Evolutionary conservation across 1,284 basidiomycete genomes (phyloP).

Genomic region (Coniferiporia sulphurascens): DNA sequence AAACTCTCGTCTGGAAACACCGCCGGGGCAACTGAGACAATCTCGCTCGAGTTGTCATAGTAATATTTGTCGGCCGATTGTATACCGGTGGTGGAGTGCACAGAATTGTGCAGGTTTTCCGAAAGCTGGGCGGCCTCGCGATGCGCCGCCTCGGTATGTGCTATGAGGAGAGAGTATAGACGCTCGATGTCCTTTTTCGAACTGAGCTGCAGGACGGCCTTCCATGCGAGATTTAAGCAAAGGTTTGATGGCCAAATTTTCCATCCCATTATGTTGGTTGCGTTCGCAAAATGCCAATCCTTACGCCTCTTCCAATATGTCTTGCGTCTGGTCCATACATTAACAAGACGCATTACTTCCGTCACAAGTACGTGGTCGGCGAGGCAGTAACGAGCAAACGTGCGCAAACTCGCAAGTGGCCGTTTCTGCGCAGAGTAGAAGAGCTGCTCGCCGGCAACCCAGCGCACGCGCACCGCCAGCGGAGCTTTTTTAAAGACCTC

Average conservation of each 20-base stretch:
- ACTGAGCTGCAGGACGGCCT: constrained; percentile 13
- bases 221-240: constrained; percentile 9
- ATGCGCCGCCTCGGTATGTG: not conserved
- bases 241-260: constrained; percentile 15
- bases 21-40: not conserved
- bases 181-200: constrained; percentile 6
- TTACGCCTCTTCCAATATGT: not conserved
- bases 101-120: not conserved
- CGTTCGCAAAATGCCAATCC: constrained; percentile 1
- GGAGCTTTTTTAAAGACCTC: constrained; percentile 1
- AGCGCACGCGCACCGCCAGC: not conserved
- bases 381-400: constrained; percentile 10
- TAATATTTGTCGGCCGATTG: not conserved
- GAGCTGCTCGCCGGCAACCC: constrained; percentile 15
- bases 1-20: constrained; percentile 4
- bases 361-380: constrained; percentile 7
- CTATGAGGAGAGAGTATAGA: constrained; percentile 4
- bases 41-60: not conserved
- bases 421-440: not conserved
- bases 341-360: not conserved
- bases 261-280: not conserved
- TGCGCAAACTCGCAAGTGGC: constrained; percentile 12
- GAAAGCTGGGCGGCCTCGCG: not conserved
- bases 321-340: not conserved
- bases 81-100: not conserved